These are phyloP conservation scores for Epithemia pelagica DNA, from an alignment of 108 stramenopile species.

Conservation along the genomic window DNA sequence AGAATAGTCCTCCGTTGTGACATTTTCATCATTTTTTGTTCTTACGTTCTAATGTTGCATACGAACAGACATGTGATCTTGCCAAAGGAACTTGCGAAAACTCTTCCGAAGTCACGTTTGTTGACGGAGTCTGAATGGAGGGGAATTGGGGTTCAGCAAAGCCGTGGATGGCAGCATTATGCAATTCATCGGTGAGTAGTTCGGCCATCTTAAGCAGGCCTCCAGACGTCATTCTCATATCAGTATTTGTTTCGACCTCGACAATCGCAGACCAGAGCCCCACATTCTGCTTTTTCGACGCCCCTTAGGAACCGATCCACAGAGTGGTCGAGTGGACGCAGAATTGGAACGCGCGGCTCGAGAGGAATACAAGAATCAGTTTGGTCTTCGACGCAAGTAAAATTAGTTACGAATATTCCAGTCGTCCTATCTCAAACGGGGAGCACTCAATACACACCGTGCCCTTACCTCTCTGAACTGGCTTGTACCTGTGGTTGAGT, in stretches of 20 bases:
- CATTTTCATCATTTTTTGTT: too few relatives aligned
- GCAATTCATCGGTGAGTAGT: constrained; percentile 85
- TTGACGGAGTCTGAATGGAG: constrained; percentile 96
- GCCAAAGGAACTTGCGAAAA: constrained; percentile 95
- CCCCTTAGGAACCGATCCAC: constrained; percentile 95
- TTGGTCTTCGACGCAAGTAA: constrained; percentile 48
- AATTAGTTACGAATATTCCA: too few relatives aligned
- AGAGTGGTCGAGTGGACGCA: constrained; percentile 83
- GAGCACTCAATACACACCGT: too few relatives aligned
- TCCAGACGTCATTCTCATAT: background rate
- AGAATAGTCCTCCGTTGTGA: background rate
- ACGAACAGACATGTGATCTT: constrained; percentile 85
- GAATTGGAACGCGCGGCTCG: constrained; percentile 74
- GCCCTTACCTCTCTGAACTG: too few relatives aligned
- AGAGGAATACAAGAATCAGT: constrained; percentile 84
- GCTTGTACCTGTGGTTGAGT: too few relatives aligned
- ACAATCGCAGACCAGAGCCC: constrained; percentile 92
- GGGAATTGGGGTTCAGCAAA: constrained; percentile 94
- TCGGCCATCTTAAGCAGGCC: background rate
- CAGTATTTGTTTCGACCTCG: too few relatives aligned
- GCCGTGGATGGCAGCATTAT: constrained; percentile 98
- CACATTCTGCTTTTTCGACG: constrained; percentile 98
- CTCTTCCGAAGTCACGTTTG: constrained; percentile 89
- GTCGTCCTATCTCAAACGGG: too few relatives aligned
- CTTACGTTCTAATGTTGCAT: constrained; percentile 1